Base-by-base conservation (phyloP, 805 yeast species). In the Cephaloascus fragrans region DNA sequence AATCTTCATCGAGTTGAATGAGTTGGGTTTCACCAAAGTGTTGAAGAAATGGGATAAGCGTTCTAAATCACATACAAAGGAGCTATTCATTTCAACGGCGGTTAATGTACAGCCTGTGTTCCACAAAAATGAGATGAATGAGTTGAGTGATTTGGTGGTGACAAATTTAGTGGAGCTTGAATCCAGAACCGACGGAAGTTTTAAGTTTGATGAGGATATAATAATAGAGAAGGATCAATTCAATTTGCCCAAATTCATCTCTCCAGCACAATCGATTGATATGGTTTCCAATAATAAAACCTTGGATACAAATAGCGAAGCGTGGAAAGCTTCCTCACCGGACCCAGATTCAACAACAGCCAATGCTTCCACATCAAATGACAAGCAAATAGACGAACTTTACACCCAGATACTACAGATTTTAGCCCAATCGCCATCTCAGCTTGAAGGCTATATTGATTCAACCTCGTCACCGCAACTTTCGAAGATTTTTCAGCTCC, bases 11-110 rank as follows among this genome's bases (percentile, higher is more conserved):
- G 97, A 89, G 58, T 69, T 93, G 42, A 93, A 93, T 56, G 96
- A 89, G 52, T 86, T 95, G 1, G 98, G 98, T 12, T 93, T 93
- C 59, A 80, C 94, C 18, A 93, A 93, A 61, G 97, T 87, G 20
- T 73, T 93, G 51, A 93, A 93, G 58, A 93, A 93, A 63, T 93
- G 98, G 98, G 98, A 93, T 61, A 93, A 93, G 60, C 70, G 97
- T 44, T 87, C 96, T 18, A 88, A 90, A 52, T 85, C 96, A 3
- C 95, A 86, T 48, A 88, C 96, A 4, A 88, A 89, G 53, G 98
- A 93, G 55, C 69, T 93, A 38, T 93, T 89, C 55, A 69, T 93
- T 37, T 79, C 87, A 23, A 83, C 96, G 0, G 96, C 96, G 0
- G 95, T 93, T 12, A 87, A 86, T 44, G 96, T 93, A 4, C 98